Evolutionary conservation across 257 asterid genomes (phyloP).

Genomic region (Asclepias syriaca): DNA sequence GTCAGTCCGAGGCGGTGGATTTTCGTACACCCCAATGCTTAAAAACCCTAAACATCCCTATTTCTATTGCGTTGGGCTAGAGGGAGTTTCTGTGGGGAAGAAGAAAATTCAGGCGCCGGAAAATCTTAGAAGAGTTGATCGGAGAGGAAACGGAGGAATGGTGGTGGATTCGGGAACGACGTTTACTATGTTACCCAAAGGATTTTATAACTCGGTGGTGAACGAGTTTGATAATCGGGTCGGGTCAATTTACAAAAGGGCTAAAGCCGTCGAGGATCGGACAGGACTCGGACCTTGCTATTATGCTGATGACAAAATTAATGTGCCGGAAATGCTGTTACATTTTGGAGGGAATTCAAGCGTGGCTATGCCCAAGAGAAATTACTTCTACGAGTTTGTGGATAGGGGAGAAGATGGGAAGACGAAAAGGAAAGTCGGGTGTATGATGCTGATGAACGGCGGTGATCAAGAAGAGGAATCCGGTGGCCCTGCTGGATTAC

Average conservation of each 20-base stretch:
- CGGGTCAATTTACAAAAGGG: conserved; percentile 39
- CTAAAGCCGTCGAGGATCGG: conserved; percentile 49
- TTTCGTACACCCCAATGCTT: conserved; percentile 68
- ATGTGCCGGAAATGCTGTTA: conserved; percentile 45
- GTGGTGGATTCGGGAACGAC: conserved; percentile 98
- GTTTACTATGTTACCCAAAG: conserved; percentile 69
- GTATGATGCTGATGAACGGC: conserved; percentile 84
- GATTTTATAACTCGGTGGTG: conserved; percentile 45
- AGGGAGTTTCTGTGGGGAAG: conserved; percentile 56
- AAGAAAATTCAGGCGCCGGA: conserved; percentile 46
- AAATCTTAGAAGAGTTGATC: conserved; percentile 48
- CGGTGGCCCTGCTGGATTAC: conserved; percentile 87
- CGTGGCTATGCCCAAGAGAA: conserved; percentile 75
- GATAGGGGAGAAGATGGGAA: conserved; percentile 38
- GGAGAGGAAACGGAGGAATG: conserved; percentile 81
- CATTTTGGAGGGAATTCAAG: conserved; percentile 80
- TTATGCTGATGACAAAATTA: conserved; percentile 21
- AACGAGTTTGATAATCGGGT: conserved; percentile 40
- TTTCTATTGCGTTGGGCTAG: conserved; percentile 69
- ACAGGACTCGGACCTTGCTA: conserved; percentile 86
- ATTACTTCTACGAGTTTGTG: conserved; percentile 65
- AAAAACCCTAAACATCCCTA: conserved; percentile 66
- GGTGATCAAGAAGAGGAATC: conserved; percentile 61
- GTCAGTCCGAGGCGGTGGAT: conserved; percentile 7
- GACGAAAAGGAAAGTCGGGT: conserved; percentile 51